Base-by-base conservation (phyloP, 179 eudicot genomes). In the Camellia oleifera region DNA sequence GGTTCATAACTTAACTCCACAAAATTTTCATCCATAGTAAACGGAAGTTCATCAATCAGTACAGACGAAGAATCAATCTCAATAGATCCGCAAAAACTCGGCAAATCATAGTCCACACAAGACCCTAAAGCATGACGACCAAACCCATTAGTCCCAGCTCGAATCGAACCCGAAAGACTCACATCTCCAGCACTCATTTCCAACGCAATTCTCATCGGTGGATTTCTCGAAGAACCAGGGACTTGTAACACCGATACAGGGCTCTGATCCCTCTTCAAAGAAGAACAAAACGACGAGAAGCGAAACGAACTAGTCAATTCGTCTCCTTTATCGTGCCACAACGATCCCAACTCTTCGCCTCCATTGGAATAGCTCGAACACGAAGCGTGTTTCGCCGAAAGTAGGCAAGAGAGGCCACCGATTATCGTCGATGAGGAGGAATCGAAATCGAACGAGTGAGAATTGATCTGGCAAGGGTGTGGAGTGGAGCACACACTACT, bases 241-340 rank as follows among this genome's bases (percentile, higher is more conserved):
- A 88, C 93, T 60, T 92, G 91, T 18, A 93, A 78, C 71, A 93
- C 97, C 72, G 98, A 95, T 1, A 90, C 90, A 3, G 99, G 99
- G 77, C 98, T 92, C 78, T 86, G 92, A 78, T 88, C 92, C 13
- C 90, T 86, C 77, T 88, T 91, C 77, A 84, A 20, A 20, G 86
- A 61, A 12, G 85, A 81, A 69, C 80, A 32, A 32, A 32, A 80
- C 46, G 84, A 81, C 58, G 94, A 83, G 75, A 81, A 86, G 11
- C 91, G 85, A 70, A 83, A 89, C 3, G 94, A 92, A 13, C 87
- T 83, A 70, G 90, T 83, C 67, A 89, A 86, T 46, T 92, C 95
- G 0, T 90, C 95, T 3, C 85, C 81, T 74, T 82, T 83, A 23
- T 85, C 91, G 68, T 85, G 82, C 85, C 89, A 69, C 50, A 85